Evolutionary conservation across 1,139 yeast species (phyloP), one percentile per base, ranked within the genome.

Genomic region (Martiniozyma asiatica): DNA sequence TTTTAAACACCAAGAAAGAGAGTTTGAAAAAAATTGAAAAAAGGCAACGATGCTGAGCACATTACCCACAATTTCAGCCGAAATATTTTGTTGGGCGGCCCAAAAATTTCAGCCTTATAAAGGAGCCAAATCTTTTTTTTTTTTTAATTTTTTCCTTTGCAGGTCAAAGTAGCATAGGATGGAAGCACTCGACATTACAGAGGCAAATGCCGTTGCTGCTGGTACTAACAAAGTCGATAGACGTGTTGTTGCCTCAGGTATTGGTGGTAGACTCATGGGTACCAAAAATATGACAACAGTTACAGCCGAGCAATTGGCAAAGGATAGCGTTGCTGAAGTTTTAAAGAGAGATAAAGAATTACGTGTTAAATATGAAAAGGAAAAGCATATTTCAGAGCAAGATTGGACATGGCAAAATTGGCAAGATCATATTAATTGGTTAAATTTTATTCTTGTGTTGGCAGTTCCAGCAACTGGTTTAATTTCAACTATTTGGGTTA

Each of bases 371-470:
- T 64, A 58, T 44, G 53, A 60, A 32, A 59, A 61, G 34, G 59
- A 56, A 40, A 64, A 63, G 39, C 96, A 89, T 56, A 87, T 89
- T 41, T 74, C 89, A 29, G 98, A 92, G 56, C 76, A 79, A 61
- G 94, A 95, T 8, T 80, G 93, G 82, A 87, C 96, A 11, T 40
- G 64, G 40, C 41, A 62, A 37, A 89, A 89, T 63, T 87, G 95
- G 92, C 62, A 76, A 52, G 59, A 74, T 50, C 95, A 89, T 58
- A 62, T 89, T 53, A 89, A 89, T 61, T 89, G 98, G 98, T 64
- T 92, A 47, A 89, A 89, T 58, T 61, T 84, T 41, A 61, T 73
- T n/a, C 63, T 89, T 42, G 92, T 87, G 31, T 63, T 75, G 26
- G 58, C 70, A 16, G 58, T 87, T 35, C 99, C 99, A 9, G 34